Percentiles rank a stretch among this genome's conserved stretches.
phyloP scores from a whole-genome alignment of 2,329 filamentous ascomycete genomes.

The Xylariaceae sp. region DNA sequence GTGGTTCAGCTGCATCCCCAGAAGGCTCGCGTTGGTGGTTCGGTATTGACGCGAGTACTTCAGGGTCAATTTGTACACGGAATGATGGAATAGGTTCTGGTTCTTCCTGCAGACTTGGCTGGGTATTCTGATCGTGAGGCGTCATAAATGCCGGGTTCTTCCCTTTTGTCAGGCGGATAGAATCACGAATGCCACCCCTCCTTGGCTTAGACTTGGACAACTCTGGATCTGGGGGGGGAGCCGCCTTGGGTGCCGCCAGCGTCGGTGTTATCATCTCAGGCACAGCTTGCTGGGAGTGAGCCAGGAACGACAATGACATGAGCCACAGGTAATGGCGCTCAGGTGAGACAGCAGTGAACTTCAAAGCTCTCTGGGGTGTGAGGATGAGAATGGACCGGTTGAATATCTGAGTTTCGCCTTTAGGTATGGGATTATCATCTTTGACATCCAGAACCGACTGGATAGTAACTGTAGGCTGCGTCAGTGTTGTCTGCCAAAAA shows the following conservation, averaged over 20 bases:
- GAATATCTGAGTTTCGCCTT: slow-evolving; percentile 71
- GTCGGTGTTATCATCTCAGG: slow-evolving; percentile 67
- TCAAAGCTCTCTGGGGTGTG: slow-evolving; percentile 90
- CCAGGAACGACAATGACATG: slow-evolving; percentile 91
- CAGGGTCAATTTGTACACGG: slow-evolving; percentile 42
- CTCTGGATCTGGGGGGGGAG: slow-evolving; percentile 51
- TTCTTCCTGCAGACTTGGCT: slow-evolving; percentile 18
- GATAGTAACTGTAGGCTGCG: slow-evolving; percentile 72
- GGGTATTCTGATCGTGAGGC: slow-evolving; percentile 40
- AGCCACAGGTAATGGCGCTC: slow-evolving; percentile 96
- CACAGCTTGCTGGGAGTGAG: slow-evolving; percentile 83
- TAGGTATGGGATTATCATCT: slow-evolving; percentile 87
- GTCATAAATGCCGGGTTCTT: slow-evolving; percentile 53
- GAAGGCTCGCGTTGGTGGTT: slow-evolving; percentile 57
- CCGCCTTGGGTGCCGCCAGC: slow-evolving; percentile 55
- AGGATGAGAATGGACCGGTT: slow-evolving; percentile 94
- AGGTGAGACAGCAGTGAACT: slow-evolving; percentile 84
- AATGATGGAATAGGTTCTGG: slow-evolving; percentile 26
- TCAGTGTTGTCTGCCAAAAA: slow-evolving; percentile 29
- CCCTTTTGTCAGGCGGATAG: slow-evolving; percentile 86
- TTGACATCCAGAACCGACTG: slow-evolving; percentile 98
- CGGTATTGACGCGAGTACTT: slow-evolving; percentile 41
- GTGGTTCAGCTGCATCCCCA: slow-evolving; percentile 72
- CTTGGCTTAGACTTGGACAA: slow-evolving; percentile 55
- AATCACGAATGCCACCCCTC: slow-evolving; percentile 76